A percentile compares a stretch with the other conserved stretches of the same genome.
Evolutionary conservation across 1,284 basidiomycete genomes (phyloP).

Genomic region (Leccinum pallidistipes): DNA sequence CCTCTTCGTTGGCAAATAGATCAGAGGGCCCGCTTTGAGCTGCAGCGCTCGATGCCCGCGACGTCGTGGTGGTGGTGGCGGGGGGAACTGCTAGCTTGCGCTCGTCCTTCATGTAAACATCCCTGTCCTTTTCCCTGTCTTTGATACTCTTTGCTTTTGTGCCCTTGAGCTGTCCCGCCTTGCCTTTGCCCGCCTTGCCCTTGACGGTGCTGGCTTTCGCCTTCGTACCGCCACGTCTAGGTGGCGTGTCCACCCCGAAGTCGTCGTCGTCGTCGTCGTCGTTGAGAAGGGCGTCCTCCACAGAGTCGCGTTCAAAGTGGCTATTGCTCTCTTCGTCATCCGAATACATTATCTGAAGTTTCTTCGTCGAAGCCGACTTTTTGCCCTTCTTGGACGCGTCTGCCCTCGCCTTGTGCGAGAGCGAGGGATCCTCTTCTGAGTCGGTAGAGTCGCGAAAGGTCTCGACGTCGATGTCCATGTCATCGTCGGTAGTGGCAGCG

Average conservation of each 20-base stretch:
- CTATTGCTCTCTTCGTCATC: constrained; percentile 32
- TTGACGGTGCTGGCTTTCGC: constrained; percentile 27
- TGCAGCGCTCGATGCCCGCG: constrained; percentile 29
- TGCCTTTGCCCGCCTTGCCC: constrained; percentile 22
- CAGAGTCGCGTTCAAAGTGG: constrained; percentile 23
- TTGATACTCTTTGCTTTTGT: constrained; percentile 25
- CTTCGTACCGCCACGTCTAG: constrained; percentile 30
- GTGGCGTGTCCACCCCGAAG: constrained; percentile 32
- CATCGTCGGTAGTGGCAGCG: constrained; percentile 6
- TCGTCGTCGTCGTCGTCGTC: constrained; percentile 36
- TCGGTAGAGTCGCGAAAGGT: constrained; percentile 9
- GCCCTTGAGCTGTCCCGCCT: constrained; percentile 17
- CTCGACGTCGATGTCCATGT: constrained; percentile 30
- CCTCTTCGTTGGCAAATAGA: constrained; percentile 29
- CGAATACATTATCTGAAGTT: constrained; percentile 18
- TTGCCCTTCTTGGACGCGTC: constrained; percentile 15
- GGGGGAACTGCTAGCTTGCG: constrained; percentile 30
- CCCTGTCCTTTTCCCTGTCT: constrained; percentile 36
- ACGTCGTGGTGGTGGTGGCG: constrained; percentile 14
- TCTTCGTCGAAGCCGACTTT: constrained; percentile 19
- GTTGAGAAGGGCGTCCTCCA: constrained; percentile 19
- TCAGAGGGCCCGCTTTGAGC: constrained; percentile 31
- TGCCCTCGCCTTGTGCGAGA: constrained; percentile 2
- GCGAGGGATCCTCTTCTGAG: constrained; percentile 9
- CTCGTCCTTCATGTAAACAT: constrained; percentile 42